Conservation (phyloP, 2,329 filamentous ascomycete species). For the Pyrenochaeta sp. region DNA sequence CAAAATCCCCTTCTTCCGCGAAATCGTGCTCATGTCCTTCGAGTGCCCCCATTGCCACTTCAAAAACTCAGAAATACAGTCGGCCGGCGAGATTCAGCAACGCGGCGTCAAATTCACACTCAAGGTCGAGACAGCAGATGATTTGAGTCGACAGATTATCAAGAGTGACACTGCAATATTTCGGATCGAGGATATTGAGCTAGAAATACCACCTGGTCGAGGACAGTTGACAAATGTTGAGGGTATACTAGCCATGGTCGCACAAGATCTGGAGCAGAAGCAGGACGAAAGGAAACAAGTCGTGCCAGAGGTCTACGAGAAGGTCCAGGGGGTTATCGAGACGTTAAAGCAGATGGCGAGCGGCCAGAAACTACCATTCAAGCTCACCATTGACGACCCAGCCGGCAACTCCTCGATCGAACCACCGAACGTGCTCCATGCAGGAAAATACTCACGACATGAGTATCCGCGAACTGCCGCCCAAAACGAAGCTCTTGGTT, state of each 20-base stretch:
- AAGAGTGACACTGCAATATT: slow-evolving; percentile 89
- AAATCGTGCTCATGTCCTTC: slow-evolving; percentile 98
- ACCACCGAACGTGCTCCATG: slow-evolving; percentile 75
- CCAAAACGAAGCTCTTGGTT: slow-evolving; percentile 86
- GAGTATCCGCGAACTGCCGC: slow-evolving; percentile 84
- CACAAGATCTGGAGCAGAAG: slow-evolving; percentile 81
- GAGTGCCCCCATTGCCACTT: slow-evolving; percentile 88
- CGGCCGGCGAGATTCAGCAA: slow-evolving; percentile 90
- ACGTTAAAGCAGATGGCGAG: slow-evolving; percentile 79
- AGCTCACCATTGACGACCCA: slow-evolving; percentile 85
- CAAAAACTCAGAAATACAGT: slow-evolving; percentile 92
- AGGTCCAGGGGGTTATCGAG: slow-evolving; percentile 78
- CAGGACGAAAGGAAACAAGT: slow-evolving; percentile 84
- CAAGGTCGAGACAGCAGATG: slow-evolving; percentile 73
- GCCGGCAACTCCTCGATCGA: slow-evolving; percentile 97
- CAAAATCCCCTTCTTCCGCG: slow-evolving; percentile 94
- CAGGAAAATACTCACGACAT: slow-evolving; percentile 88
- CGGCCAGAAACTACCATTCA: slow-evolving; percentile 84
- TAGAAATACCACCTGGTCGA: slow-evolving; percentile 90
- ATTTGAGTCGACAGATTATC: slow-evolving; percentile 87
- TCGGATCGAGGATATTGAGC: slow-evolving; percentile 87
- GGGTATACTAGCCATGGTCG: slow-evolving; percentile 79
- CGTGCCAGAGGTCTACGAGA: slow-evolving; percentile 78
- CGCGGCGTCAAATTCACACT: slow-evolving; percentile 86
- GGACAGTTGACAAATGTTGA: slow-evolving; percentile 95